A percentile compares a stretch with the other conserved stretches of the same genome.
These are phyloP conservation scores for Inga oerstediana DNA, from an alignment of 306 rosid genomes.

Conservation along the genomic window DNA sequence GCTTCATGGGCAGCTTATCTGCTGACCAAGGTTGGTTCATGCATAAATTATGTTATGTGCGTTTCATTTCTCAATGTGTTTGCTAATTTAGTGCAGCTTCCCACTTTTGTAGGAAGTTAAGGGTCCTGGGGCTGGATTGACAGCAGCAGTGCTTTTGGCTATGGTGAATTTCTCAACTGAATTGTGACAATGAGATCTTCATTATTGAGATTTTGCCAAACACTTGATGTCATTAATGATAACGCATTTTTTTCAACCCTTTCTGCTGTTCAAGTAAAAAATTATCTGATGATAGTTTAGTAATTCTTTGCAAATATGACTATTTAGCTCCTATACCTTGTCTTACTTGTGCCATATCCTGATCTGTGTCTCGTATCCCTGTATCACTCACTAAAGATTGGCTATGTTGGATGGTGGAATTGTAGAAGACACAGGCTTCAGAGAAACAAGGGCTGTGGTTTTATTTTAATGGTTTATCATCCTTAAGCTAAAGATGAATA, in stretches of 20 bases:
- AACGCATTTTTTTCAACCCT: neutral
- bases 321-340: neutral
- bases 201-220: neutral
- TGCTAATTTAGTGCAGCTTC: constrained; percentile 30
- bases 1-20: constrained; percentile 97
- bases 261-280: neutral
- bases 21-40: constrained; percentile 75
- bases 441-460: neutral
- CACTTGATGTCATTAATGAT: neutral
- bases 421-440: neutral
- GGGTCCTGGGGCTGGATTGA: constrained; percentile 95
- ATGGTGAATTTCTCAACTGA: constrained; percentile 63
- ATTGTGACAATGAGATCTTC: constrained; percentile 24
- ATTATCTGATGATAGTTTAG: neutral
- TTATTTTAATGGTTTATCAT: neutral
- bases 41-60: constrained; percentile 6
- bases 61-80: constrained; percentile 20
- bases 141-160: constrained; percentile 92
- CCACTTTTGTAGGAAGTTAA: constrained; percentile 78
- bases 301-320: neutral
- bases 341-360: neutral
- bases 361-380: neutral
- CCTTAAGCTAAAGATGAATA: neutral
- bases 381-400: neutral
- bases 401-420: neutral